Base-by-base conservation (phyloP, 2,329 filamentous ascomycete species). In the Didymella keratinophila region DNA sequence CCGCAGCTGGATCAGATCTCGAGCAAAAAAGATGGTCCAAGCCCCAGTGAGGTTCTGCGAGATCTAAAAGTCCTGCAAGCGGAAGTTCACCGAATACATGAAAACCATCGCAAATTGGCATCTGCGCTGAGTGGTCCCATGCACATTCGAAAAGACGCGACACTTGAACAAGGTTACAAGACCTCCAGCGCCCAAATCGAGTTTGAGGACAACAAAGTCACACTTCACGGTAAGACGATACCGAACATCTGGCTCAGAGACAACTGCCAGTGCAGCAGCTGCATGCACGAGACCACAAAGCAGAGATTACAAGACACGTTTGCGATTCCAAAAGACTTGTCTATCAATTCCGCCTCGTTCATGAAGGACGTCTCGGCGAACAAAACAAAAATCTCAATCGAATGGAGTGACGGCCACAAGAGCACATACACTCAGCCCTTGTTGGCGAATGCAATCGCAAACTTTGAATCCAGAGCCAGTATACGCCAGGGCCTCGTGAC, bases 251-350 rank as follows among this genome's bases (percentile, higher is more conserved):
- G 65, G 65, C 44, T 68, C 7, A 58, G 89, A 62, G 90, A 93
- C 67, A 89, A 91, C 69, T 93, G 90, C 70, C 88, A 87, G 58
- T 93, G 90, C 71, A 67, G 75, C 1, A 73, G 79, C 59, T 93
- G 90, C 71, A 82, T 90, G 23, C 88, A 92, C 73, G 84, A 85
- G 56, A 84, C 87, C 60, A 93, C 90, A 4, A 86, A 83, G 73
- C 90, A 93, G 75, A 81, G 89, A 25, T 83, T 85, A 49, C 81
- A 90, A 54, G 84, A 92, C 68, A 91, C 87, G 0, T 91, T 91
- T 66, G 80, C 83, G 58, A 76, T 78, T 21, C 69, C 75, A 3
- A 32, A 56, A 32, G 62, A 75, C 23, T 63, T 77, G 6, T 51
- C 63, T 3, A 69, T 78, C 43, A 62, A 63, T 18, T 58, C 57